Conservation (phyloP, 345 rosid species). For the Luvunga scandens region DNA sequence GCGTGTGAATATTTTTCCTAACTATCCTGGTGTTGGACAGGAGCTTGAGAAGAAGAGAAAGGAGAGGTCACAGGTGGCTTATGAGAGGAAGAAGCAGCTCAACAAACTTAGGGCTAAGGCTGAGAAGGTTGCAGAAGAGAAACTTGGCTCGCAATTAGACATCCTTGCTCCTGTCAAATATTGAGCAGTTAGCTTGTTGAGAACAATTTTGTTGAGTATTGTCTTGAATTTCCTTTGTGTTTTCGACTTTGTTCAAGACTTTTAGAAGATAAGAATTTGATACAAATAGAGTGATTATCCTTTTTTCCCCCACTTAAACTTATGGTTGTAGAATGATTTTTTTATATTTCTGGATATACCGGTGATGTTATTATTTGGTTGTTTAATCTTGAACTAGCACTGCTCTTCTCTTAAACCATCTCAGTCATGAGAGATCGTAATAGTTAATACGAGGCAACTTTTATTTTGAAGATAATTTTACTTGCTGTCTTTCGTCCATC, state of each 20-base stretch:
- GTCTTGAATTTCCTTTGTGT: not conserved
- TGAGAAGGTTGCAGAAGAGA: constrained; percentile 75
- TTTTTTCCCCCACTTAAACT: not conserved
- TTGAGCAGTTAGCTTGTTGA: constrained; percentile 22
- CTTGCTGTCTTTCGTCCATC: no score
- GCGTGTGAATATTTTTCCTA: not conserved
- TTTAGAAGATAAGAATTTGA: not conserved
- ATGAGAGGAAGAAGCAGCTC: constrained; percentile 80
- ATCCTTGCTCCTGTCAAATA: constrained; percentile 63
- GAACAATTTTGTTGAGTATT: constrained; percentile 11
- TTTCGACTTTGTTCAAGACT: constrained; percentile 1
- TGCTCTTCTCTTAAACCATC: no score
- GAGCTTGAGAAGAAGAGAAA: constrained; percentile 85
- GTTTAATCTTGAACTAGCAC: no score
- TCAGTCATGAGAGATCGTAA: no score
- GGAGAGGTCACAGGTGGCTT: constrained; percentile 58
- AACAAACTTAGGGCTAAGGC: constrained; percentile 74
- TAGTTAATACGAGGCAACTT: no score
- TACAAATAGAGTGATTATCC: not conserved
- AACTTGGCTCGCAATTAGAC: constrained; percentile 68
- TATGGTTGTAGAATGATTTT: not conserved
- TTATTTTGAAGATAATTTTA: no score
- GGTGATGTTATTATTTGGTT: not conserved
- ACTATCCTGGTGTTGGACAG: constrained; percentile 19
- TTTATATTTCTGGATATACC: constrained; percentile 7